Evolutionary conservation across 1,284 basidiomycete species (phyloP).

Genomic region (Tilletiaria anomala): DNA sequence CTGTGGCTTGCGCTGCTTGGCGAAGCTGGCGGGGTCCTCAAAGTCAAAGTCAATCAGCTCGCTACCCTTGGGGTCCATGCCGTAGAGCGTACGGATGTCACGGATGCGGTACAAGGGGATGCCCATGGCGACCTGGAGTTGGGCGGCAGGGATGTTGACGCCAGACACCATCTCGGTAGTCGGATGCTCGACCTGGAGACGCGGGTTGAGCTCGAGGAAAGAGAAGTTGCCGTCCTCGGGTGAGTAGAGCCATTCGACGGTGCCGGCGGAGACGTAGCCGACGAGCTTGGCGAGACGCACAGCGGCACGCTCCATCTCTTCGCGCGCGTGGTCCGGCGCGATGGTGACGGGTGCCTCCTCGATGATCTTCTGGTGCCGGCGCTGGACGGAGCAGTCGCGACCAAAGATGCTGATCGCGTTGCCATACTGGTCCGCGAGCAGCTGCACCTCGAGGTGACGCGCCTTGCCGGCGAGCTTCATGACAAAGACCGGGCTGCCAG

Average conservation of each 20-base stretch:
- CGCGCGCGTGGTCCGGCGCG: constrained; percentile 54
- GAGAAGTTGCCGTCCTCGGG: constrained; percentile 84
- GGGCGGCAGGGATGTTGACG: constrained; percentile 92
- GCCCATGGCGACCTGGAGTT: constrained; percentile 97
- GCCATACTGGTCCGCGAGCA: constrained; percentile 97
- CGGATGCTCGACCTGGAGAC: constrained; percentile 90
- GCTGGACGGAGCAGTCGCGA: constrained; percentile 97
- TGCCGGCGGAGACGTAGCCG: constrained; percentile 96
- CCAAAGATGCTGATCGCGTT: constrained; percentile 98
- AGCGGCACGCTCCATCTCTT: constrained; percentile 96
- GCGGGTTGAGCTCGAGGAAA: constrained; percentile 97
- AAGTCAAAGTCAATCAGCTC: constrained; percentile 76
- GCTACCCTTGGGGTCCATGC: constrained; percentile 41
- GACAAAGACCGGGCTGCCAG: constrained; percentile 96
- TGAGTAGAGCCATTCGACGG: constrained; percentile 95
- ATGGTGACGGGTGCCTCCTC: constrained; percentile 99
- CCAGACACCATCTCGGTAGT: constrained; percentile 99
- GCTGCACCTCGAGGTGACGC: constrained; percentile 93
- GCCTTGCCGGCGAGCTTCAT: constrained; percentile 99
- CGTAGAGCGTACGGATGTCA: constrained; percentile 91
- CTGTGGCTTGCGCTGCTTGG: constrained; percentile 81
- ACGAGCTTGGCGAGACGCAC: constrained; percentile 95
- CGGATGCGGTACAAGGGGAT: constrained; percentile 88
- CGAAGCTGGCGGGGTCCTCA: constrained; percentile 66
- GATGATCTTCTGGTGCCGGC: constrained; percentile 99